Conservation (phyloP, 2,329 filamentous ascomycete genomes). For the Trichoderma aggressivum region DNA sequence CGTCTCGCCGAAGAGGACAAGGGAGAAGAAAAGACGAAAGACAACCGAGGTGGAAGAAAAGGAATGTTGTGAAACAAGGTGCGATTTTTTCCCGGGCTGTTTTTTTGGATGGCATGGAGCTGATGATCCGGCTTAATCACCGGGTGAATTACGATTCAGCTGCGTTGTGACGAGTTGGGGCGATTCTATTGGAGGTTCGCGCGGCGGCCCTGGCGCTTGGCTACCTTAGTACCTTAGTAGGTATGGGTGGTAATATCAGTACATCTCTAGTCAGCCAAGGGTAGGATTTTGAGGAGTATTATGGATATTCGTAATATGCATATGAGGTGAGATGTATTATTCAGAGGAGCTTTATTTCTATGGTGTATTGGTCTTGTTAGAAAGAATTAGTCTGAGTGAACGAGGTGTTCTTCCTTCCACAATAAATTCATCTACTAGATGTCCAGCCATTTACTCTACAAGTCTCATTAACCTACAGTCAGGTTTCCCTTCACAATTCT, state of each 20-base stretch:
- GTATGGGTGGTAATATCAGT: not conserved
- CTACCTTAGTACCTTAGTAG: no score
- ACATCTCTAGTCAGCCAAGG: not conserved
- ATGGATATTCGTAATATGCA: not conserved
- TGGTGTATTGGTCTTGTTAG: not conserved
- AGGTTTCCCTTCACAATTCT: not conserved
- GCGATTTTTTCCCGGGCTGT: not conserved
- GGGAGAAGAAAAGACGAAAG: not conserved
- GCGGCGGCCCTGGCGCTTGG: not conserved
- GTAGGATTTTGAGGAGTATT: not conserved
- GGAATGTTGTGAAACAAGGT: not conserved
- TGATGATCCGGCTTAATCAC: slow-evolving; percentile 14
- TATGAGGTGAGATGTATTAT: not conserved
- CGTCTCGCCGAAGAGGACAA: not conserved
- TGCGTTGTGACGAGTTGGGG: slow-evolving; percentile 14
- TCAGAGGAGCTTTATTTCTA: not conserved
- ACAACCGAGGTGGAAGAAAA: not conserved
- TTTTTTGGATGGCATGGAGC: not conserved
- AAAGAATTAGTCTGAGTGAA: not conserved
- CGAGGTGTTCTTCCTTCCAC: not conserved
- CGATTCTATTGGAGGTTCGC: slow-evolving; percentile 17
- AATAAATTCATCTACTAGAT: not conserved
- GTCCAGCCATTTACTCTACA: not conserved
- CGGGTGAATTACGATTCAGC: slow-evolving; percentile 9
- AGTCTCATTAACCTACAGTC: not conserved